Evolutionary conservation across 257 asterid species (phyloP).

Genomic region (Eucommia ulmoides): DNA sequence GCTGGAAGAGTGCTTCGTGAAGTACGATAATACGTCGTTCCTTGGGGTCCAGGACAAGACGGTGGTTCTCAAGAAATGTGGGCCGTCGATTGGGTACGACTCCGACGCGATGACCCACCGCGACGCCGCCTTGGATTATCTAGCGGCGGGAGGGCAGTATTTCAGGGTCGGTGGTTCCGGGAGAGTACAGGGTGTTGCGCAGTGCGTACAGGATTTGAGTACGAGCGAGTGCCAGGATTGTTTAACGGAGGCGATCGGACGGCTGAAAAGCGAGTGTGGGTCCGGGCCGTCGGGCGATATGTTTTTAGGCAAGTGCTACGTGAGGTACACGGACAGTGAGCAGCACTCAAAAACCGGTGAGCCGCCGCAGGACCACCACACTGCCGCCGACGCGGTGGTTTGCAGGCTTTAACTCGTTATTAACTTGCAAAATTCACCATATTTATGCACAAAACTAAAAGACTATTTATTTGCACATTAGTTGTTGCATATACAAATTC

Average conservation of each 20-base stretch:
- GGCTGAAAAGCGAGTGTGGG: slow-evolving; percentile 56
- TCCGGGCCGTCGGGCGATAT: slow-evolving; percentile 63
- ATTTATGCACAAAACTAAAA: too few species aligned
- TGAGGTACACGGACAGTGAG: slow-evolving; percentile 70
- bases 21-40: slow-evolving; percentile 56
- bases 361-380: slow-evolving; percentile 2
- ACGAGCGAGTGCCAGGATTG: slow-evolving; percentile 67
- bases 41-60: slow-evolving; percentile 58
- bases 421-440: too few species aligned
- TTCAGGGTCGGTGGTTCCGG: slow-evolving; percentile 73
- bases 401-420: neutral
- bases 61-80: slow-evolving; percentile 44
- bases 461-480: too few species aligned
- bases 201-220: slow-evolving; percentile 80
- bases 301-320: slow-evolving; percentile 84
- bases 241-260: slow-evolving; percentile 56
- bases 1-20: neutral
- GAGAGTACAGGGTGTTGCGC: slow-evolving; percentile 57
- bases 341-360: slow-evolving; percentile 31
- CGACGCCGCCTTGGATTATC: slow-evolving; percentile 40
- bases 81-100: slow-evolving; percentile 31
- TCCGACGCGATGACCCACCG: slow-evolving; percentile 28
- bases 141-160: slow-evolving; percentile 44
- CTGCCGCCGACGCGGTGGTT: neutral
- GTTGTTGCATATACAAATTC: too few species aligned